phyloP scores from a whole-genome alignment of 176 grass and related monocot genomes.

The Alloteropsis semialata region DNA sequence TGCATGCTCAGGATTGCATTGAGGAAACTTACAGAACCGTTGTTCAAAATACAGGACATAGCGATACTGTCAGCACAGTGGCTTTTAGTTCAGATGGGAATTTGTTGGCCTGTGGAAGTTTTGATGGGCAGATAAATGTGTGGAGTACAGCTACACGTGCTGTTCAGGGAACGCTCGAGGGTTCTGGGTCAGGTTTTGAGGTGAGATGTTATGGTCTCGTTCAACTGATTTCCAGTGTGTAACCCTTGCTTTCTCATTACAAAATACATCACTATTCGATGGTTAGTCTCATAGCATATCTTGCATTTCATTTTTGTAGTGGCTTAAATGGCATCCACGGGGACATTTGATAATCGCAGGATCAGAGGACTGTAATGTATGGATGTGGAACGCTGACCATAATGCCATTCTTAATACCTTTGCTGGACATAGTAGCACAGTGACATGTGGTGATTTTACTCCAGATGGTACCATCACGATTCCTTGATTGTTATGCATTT shows the following conservation, averaged over 20 bases:
- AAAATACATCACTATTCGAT: background rate
- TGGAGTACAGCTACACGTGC: constrained; percentile 61
- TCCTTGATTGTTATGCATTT: background rate
- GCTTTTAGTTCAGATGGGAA: constrained; percentile 89
- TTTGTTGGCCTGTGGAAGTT: constrained; percentile 76
- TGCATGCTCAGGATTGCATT: background rate
- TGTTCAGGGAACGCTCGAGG: constrained; percentile 69
- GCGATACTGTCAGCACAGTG: constrained; percentile 60
- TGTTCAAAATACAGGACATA: constrained; percentile 55
- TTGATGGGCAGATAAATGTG: constrained; percentile 77
- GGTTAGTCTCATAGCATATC: background rate
- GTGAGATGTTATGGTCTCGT: constrained; percentile 40
- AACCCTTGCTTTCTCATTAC: background rate
- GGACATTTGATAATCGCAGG: constrained; percentile 86
- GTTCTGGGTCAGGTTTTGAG: constrained; percentile 80
- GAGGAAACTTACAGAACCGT: constrained; percentile 18
- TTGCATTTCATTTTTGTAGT: constrained; percentile 45
- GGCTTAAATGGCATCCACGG: constrained; percentile 91
- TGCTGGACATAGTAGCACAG: constrained; percentile 70
- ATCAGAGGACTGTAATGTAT: constrained; percentile 82
- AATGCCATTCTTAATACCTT: constrained; percentile 62
- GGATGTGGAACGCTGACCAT: constrained; percentile 93
- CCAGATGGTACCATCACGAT: constrained; percentile 57
- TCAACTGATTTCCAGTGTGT: background rate
- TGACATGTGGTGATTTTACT: constrained; percentile 88